These are phyloP conservation scores for Collybia nuda DNA, from an alignment of 768 basidiomycete genomes.

Conservation along the genomic window DNA sequence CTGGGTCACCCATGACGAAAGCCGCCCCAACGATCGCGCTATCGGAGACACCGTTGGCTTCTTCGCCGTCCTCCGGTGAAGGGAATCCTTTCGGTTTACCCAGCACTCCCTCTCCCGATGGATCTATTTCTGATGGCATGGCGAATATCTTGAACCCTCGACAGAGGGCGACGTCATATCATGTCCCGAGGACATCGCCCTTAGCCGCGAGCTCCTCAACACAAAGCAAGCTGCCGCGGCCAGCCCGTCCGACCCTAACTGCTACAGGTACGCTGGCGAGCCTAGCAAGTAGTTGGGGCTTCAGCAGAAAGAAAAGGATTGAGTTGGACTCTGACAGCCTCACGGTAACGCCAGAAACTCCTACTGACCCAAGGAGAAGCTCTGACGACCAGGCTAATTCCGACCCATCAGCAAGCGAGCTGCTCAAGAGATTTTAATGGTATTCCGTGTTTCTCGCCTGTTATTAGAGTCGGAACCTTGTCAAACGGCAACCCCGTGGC, in stretches of 20 bases:
- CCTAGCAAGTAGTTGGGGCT: conserved; percentile 67
- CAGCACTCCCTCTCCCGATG: conserved; percentile 59
- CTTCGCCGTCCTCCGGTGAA: conserved; percentile 41
- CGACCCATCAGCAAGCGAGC: conserved; percentile 11
- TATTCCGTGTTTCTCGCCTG: neutral
- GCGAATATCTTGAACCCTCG: conserved; percentile 41
- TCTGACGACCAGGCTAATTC: conserved; percentile 1
- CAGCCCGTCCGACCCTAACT: conserved; percentile 30
- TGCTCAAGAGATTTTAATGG: conserved; percentile 19
- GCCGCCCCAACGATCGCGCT: conserved; percentile 69
- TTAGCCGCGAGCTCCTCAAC: conserved; percentile 32
- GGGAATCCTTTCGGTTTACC: conserved; percentile 38
- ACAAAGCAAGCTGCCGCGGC: conserved; percentile 22
- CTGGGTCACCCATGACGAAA: conserved; percentile 48
- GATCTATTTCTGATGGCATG: conserved; percentile 63
- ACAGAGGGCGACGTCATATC: conserved; percentile 61
- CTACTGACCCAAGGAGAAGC: conserved; percentile 5
- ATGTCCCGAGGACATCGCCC: conserved; percentile 50
- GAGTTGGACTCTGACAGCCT: conserved; percentile 6
- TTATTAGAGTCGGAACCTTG: neutral
- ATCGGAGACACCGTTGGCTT: conserved; percentile 49
- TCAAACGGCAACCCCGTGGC: too few relatives aligned
- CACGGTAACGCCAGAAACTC: neutral
- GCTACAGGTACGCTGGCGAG: conserved; percentile 55
- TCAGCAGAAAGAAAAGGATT: conserved; percentile 55